These are phyloP conservation scores for Metschnikowia kunwiensis DNA, from an alignment of 805 yeast species.

Conservation along the genomic window DNA sequence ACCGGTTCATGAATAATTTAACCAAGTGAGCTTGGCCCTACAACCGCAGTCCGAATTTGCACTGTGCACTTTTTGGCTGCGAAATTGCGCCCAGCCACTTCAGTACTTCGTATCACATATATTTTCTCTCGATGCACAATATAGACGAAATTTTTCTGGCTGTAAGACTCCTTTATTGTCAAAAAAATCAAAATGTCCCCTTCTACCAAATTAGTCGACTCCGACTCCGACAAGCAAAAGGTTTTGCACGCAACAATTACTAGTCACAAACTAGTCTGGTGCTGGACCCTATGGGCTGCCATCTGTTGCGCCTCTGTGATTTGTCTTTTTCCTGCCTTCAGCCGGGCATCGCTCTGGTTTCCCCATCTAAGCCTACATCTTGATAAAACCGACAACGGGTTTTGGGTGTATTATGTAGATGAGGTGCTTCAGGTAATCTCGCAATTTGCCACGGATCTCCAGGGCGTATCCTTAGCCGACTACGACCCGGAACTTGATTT, in stretches of 20 bases:
- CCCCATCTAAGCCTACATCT: constrained; percentile 46
- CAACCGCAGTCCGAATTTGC: too few relatives aligned
- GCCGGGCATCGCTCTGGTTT: constrained; percentile 15
- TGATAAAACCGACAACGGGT: constrained; percentile 30
- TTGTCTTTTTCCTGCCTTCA: constrained; percentile 12
- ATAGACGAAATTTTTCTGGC: too few relatives aligned
- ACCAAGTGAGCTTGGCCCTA: background rate
- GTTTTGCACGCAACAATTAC: too few relatives aligned
- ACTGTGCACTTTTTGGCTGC: too few relatives aligned
- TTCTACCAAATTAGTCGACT: too few relatives aligned
- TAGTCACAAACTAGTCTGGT: constrained; percentile 4
- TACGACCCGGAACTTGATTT: constrained; percentile 13
- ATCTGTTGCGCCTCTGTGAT: constrained; percentile 8
- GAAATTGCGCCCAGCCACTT: too few relatives aligned
- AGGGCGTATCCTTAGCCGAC: constrained; percentile 11
- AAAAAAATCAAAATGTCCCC: too few relatives aligned
- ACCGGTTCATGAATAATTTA: constrained; percentile 12
- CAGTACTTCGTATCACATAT: too few relatives aligned
- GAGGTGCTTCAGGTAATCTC: constrained; percentile 45
- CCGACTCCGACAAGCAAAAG: too few relatives aligned
- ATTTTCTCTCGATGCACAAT: too few relatives aligned
- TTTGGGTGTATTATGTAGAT: constrained; percentile 31
- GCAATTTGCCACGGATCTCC: constrained; percentile 44
- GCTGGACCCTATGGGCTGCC: constrained; percentile 14
- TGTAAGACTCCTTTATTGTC: too few relatives aligned